Evolutionary conservation across 345 rosid genomes (phyloP).

Genomic region (Adansonia digitata): DNA sequence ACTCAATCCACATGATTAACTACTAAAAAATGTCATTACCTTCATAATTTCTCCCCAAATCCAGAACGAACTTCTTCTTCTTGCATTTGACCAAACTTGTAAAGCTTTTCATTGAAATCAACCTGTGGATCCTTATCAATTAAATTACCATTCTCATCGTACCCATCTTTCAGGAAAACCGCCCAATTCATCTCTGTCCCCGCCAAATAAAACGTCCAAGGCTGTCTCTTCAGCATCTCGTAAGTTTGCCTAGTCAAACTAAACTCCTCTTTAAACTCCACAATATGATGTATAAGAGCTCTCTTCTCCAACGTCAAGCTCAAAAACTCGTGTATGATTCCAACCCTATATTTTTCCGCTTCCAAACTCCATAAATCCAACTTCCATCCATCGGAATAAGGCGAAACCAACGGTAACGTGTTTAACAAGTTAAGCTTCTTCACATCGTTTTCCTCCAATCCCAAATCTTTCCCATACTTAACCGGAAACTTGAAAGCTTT

Average conservation of each 20-base stretch:
- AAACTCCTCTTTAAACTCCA: conserved; percentile 88
- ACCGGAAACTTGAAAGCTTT: conserved; percentile 64
- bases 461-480: conserved; percentile 65
- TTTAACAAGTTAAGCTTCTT: conserved; percentile 55
- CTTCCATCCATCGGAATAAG: conserved; percentile 66
- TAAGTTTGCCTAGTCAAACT: conserved; percentile 82
- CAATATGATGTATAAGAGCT: conserved; percentile 83
- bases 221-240: conserved; percentile 76
- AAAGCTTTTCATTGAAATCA: conserved; percentile 58
- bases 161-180: conserved; percentile 65
- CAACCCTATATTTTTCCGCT: conserved; percentile 87
- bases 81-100: conserved; percentile 46
- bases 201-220: conserved; percentile 70
- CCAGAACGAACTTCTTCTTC: conserved; percentile 26
- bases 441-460: conserved; percentile 42
- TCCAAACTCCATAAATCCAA: conserved; percentile 69
- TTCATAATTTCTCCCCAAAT: conserved; percentile 8
- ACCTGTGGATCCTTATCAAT: conserved; percentile 71
- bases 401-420: conserved; percentile 76
- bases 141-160: conserved; percentile 51
- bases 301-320: conserved; percentile 87
- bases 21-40: neutral
- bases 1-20: neutral
- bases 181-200: conserved; percentile 98
- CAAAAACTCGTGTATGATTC: conserved; percentile 79